Base-by-base conservation (phyloP, 345 rosid genomes). In the Chamaenerion angustifolium region DNA sequence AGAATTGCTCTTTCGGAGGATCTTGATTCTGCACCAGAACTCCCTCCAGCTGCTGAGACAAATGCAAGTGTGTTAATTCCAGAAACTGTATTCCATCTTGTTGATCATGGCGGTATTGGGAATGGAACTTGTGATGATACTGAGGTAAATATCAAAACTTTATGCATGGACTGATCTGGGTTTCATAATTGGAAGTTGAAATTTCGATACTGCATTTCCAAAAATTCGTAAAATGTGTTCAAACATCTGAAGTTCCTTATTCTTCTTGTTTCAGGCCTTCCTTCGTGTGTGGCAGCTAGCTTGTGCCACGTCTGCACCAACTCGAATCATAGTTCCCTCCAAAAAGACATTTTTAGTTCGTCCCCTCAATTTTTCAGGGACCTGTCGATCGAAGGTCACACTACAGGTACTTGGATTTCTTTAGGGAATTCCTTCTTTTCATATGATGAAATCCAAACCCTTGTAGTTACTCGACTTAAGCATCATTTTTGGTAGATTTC, bases 371-470 rank as follows among this genome's bases (percentile, higher is more conserved):
- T 69, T 90, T 8, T 64, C 70, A 11, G 95, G 95, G 52, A 88
- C 77, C 53, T 90, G 98, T 69, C 75, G 69, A 71, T 81, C 98
- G 27, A 86, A 71, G 68, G 56, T 90, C 64, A 83, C 83, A 42
- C 44, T 90, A 10, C 66, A 58, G 71, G 94, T 84, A 74, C 68
- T 70, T 46, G 27, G 14, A 40, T 47, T 6, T 45, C 56, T 31
- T 31, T 31, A 3, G 7, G 7, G 37, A 12, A 17, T 18, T 23
- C 10, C 14, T 13, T 25, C 1, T 57, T 10, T 16, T 25, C 4
- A 19, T 13, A 12, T 31, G 40, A 11, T 43, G 46, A 12, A 42
- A 12, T 42, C 25, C 16, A 19, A 35, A 14, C 7, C 10, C n/a
- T 19, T 25, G 10, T 43, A 31, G 12, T 31, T 53, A 11, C 31